Evolutionary conservation across 768 basidiomycete species (phyloP), one percentile per base, ranked within the genome.

Genomic region (Botryobasidium botryosum): DNA sequence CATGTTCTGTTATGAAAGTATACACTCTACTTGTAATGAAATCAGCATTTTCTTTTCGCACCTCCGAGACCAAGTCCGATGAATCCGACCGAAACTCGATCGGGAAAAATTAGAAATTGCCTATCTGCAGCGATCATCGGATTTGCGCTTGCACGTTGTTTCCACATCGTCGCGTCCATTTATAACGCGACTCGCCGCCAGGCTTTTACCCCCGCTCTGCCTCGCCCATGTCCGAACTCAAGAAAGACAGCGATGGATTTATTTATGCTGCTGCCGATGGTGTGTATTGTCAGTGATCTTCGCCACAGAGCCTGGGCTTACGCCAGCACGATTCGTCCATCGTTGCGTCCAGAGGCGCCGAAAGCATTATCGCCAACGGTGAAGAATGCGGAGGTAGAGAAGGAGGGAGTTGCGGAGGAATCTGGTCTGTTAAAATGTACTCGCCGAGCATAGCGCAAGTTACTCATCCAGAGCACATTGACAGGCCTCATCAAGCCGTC

Each of bases 401-500:
- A 33, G 31, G 31, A 8, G 31, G 17, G 17, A 17, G 10, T 33
- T 8, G 31, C 17, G 31, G 17, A 17, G 10, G 17, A 8, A 33
- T 33, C 31, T 33, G 10, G 17, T 8, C 8, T 33, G 10, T 8
- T 17, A 33, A 33, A 8, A 33, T 33, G 8, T 17, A 8, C 17
- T 33, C 31, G 31, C 17, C 8, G 17, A 33, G 8, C 31, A 8
- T 8, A 33, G 10, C 8, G 10, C 17, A 33, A 8, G 10, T 33
- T 8, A 8, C 31, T 8, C 31, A 33, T 33, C 17, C 31, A 8
- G 17, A 17, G 31, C 31, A 8, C 31, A 8, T 33, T 17, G 31
- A 33, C 8, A 33, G 31, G 31, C 31, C 70, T 87, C 29, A 70
- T 85, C 54, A 70, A 75, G 50, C 78, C 81, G n/a, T 76, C 72